Percentiles rank a stretch among this genome's conserved stretches.
Conservation (phyloP, 805 yeast species). For the Dipodascus geniculatus region DNA sequence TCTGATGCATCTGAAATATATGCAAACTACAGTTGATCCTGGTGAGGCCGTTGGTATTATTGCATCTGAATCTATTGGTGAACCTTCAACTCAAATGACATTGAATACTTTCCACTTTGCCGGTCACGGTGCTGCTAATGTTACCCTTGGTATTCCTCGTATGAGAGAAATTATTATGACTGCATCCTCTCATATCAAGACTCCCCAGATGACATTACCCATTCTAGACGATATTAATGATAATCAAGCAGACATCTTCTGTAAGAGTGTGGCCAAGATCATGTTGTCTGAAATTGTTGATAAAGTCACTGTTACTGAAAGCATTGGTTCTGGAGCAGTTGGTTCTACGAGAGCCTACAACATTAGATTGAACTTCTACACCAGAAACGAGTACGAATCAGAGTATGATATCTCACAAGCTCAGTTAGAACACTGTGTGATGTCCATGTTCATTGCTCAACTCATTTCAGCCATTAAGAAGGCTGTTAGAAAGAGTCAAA, state of each 20-base stretch:
- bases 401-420: slow-evolving; percentile 83
- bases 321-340: slow-evolving; percentile 50
- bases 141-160: slow-evolving; percentile 98
- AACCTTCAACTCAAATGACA: slow-evolving; percentile 99
- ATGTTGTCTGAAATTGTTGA: slow-evolving; percentile 82
- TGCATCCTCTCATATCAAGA: slow-evolving; percentile 86
- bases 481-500: slow-evolving; percentile 75
- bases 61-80: slow-evolving; percentile 98
- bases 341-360: slow-evolving; percentile 56
- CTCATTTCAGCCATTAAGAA: slow-evolving; percentile 65
- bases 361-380: slow-evolving; percentile 65
- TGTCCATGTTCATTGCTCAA: slow-evolving; percentile 49
- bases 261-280: slow-evolving; percentile 79
- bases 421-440: slow-evolving; percentile 61
- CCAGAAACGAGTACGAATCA: slow-evolving; percentile 60
- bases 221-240: slow-evolving; percentile 68
- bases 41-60: slow-evolving; percentile 98
- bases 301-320: slow-evolving; percentile 74
- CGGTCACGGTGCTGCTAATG: slow-evolving; percentile 99
- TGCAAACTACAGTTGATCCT: slow-evolving; percentile 89
- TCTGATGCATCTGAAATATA: slow-evolving; percentile 94
- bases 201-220: slow-evolving; percentile 98
- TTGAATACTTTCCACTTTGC: slow-evolving; percentile 95
- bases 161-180: slow-evolving; percentile 99
- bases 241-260: slow-evolving; percentile 82